Conservation (phyloP, 352 stramenopile species). For the Globisporangium acanthophoron region DNA sequence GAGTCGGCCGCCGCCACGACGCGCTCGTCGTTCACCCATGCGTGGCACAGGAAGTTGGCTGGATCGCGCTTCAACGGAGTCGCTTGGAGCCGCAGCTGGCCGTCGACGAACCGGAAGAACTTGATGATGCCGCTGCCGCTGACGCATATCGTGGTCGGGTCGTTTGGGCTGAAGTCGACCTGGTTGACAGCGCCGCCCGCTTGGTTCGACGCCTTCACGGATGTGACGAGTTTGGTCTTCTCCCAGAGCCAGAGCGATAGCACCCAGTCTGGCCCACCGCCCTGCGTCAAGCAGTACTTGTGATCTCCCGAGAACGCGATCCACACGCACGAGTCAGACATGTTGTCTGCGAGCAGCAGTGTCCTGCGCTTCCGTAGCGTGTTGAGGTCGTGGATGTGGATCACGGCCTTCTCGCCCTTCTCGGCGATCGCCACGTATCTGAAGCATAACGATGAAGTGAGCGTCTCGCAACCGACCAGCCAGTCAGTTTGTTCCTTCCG, state of each 20-base stretch:
- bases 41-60: conserved; percentile 87
- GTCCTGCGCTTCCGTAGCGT: conserved; percentile 85
- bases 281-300: conserved; percentile 89
- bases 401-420: conserved; percentile 62
- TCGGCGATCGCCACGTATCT: conserved; percentile 88
- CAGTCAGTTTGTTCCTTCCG: neutral
- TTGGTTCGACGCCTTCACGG: conserved; percentile 64
- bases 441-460: neutral
- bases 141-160: conserved; percentile 79
- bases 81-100: conserved; percentile 63
- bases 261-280: conserved; percentile 86
- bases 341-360: conserved; percentile 70
- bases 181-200: conserved; percentile 74
- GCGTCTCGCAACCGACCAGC: neutral
- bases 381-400: conserved; percentile 90
- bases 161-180: conserved; percentile 87
- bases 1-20: conserved; percentile 86
- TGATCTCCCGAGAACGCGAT: conserved; percentile 89
- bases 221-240: conserved; percentile 86
- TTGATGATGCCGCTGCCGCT: conserved; percentile 88
- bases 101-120: conserved; percentile 87
- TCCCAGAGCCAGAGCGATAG: conserved; percentile 91
- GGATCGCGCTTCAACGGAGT: conserved; percentile 72
- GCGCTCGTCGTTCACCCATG: conserved; percentile 90
- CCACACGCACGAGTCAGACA: conserved; percentile 69